These are phyloP conservation scores for Blastocrithidia nonstop DNA, from an alignment of 208 protist genomes.

Conservation along the genomic window DNA sequence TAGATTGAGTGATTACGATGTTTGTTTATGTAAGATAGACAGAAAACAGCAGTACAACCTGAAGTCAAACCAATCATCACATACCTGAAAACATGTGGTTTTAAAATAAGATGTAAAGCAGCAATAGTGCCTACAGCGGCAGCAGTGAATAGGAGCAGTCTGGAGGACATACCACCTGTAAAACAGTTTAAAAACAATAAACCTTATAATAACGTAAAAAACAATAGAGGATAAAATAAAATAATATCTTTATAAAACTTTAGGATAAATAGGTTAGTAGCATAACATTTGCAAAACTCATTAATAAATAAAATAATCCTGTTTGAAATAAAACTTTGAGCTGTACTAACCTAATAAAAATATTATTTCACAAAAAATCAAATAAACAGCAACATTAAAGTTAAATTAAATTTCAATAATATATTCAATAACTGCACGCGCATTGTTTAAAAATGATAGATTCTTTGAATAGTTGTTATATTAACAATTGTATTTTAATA, in stretches of 20 bases:
- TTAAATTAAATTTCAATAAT: too few relatives aligned
- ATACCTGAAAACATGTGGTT: slow-evolving; percentile 19
- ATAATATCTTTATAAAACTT: neutral
- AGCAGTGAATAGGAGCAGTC: slow-evolving; percentile 14
- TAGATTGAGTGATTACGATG: slow-evolving; percentile 33
- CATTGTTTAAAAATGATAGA: too few relatives aligned
- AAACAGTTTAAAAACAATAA: too few relatives aligned
- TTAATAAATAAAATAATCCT: too few relatives aligned
- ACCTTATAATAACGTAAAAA: slow-evolving; percentile 1
- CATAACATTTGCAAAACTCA: too few relatives aligned
- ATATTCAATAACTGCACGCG: too few relatives aligned
- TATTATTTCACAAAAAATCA: too few relatives aligned
- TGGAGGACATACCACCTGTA: slow-evolving; percentile 27
- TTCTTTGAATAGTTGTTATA: too few relatives aligned
- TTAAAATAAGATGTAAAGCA: slow-evolving; percentile 16
- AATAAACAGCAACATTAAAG: too few relatives aligned
- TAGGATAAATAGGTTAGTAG: neutral
- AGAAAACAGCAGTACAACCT: slow-evolving; percentile 17
- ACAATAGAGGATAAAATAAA: neutral
- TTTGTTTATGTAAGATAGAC: slow-evolving; percentile 27
- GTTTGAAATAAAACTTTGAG: too few relatives aligned
- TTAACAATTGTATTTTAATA: too few relatives aligned
- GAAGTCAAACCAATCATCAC: slow-evolving; percentile 12
- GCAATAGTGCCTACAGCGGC: slow-evolving; percentile 14
- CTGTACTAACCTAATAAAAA: too few relatives aligned